Evolutionary conservation across 768 basidiomycete genomes (phyloP).

Genomic region (Boletellus emodensis): DNA sequence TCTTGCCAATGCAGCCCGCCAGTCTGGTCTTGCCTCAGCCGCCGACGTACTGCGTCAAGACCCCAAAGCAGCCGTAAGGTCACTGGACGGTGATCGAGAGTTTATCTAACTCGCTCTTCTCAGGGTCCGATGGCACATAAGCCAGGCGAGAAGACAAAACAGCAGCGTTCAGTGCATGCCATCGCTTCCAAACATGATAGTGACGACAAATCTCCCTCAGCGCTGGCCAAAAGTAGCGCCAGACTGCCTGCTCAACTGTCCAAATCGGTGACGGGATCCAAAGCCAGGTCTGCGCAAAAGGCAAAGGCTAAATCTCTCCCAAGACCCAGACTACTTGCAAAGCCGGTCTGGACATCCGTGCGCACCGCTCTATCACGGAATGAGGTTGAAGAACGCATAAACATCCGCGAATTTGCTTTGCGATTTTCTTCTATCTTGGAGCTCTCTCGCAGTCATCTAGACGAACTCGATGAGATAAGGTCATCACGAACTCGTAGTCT

Average conservation of each 20-base stretch:
- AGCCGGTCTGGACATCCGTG: constrained; percentile 52
- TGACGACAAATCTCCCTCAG: constrained; percentile 9
- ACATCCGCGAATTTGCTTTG: constrained; percentile 70
- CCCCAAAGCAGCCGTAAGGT: constrained; percentile 30
- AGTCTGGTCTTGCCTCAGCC: constrained; percentile 36
- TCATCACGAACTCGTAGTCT: constrained; percentile 29
- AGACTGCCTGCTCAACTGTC: constrained; percentile 4
- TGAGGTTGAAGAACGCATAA: constrained; percentile 57
- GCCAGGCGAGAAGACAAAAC: constrained; percentile 15
- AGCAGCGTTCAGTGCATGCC: constrained; percentile 5
- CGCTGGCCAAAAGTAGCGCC: constrained; percentile 8
- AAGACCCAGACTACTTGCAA: constrained; percentile 39
- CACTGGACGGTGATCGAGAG: neutral
- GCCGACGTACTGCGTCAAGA: constrained; percentile 35
- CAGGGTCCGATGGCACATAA: constrained; percentile 29
- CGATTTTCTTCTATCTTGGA: constrained; percentile 57
- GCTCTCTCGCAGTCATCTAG: constrained; percentile 47
- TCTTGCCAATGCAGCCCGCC: constrained; percentile 35
- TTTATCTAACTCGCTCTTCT: constrained; percentile 8
- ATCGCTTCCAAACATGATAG: neutral
- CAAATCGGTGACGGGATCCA: constrained; percentile 13
- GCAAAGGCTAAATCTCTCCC: constrained; percentile 24
- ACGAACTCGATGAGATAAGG: constrained; percentile 60
- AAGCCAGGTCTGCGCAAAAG: constrained; percentile 18
- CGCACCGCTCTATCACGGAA: constrained; percentile 39